Base-by-base conservation (phyloP, 495 filamentous ascomycete genomes). In the Daldinia concentrica region DNA sequence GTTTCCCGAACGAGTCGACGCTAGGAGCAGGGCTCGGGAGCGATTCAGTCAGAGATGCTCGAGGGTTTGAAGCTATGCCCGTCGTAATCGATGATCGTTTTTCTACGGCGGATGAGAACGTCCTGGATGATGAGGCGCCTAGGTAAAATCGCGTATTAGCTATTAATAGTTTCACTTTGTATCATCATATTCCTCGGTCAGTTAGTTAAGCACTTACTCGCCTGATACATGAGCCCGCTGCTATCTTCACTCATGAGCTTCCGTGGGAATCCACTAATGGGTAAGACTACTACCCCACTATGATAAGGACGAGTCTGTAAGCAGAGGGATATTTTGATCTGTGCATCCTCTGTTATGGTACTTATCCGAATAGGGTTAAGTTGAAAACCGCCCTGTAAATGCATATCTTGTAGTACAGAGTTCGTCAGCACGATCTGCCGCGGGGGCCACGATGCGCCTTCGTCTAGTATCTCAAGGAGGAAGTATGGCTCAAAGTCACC, bases 201-300 rank as follows among this genome's bases (percentile, higher is more conserved):
- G 41, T 22, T 17, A 6, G 30, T 19, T 26, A 5, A 17, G 8
- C 1, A 71, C 66, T 48, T 54, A 82, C 82, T 56, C 76, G 76
- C 59, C 70, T 81, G 75, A 74, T 71, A 76, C 63, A 68, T 43
- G 68, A 81, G 26, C 27, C 72, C 66, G 39, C 69, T 63, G 19
- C 66, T 66, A 64, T 77, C 74, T 56, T 76, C 72, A 17, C 68
- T 77, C 58, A 75, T 80, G 45, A 82, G 63, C 3, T 51, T 62
- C 4, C 79, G 67, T 32, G 79, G 79, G 29, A 82, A 80, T 9
- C 79, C 79, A 57, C 79, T 82, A 26, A 82, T 79, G 7, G 75
- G 76, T 17, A 81, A 59, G 30, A 66, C 62, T 17, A 66, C 57
- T n/a, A 62, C 63, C 22, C 69, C 71, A 56, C 68, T 74, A 5